Conservation (phyloP, 352 stramenopile species). For the Peronospora farinosa region DNA sequence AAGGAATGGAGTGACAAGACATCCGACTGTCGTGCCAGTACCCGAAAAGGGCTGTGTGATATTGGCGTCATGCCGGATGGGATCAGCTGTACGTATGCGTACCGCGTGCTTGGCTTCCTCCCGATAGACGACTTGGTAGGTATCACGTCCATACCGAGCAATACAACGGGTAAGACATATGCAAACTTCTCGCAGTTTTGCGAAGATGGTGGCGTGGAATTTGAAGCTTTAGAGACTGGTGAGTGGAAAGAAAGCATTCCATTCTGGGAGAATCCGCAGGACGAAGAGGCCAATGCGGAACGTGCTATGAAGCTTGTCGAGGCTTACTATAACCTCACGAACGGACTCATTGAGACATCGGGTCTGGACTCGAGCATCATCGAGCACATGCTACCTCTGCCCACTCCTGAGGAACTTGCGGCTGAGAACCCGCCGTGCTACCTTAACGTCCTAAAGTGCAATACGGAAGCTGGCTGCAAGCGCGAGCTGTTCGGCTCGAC, state of each 20-base stretch:
- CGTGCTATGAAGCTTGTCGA: conserved; percentile 45
- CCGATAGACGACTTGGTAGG: conserved; percentile 70
- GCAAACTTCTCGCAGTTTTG: conserved; percentile 63
- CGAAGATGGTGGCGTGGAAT: conserved; percentile 53
- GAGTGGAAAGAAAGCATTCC: conserved; percentile 50
- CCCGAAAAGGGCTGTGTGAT: conserved; percentile 48
- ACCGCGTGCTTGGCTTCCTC: conserved; percentile 59
- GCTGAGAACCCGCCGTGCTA: conserved; percentile 64
- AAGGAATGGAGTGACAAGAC: conserved; percentile 46
- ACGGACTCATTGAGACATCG: conserved; percentile 30
- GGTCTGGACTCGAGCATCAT: conserved; percentile 30
- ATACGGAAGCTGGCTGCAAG: conserved; percentile 44
- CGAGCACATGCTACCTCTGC: conserved; percentile 48
- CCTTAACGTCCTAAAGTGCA: conserved; percentile 55
- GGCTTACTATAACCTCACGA: conserved; percentile 51
- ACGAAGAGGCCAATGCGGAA: conserved; percentile 44
- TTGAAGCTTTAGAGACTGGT: conserved; percentile 33
- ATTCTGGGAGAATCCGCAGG: conserved; percentile 67
- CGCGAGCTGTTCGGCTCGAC: conserved; percentile 56
- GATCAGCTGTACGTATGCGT: conserved; percentile 51
- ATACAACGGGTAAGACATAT: conserved; percentile 44
- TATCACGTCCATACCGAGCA: conserved; percentile 59
- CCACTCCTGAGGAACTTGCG: conserved; percentile 37
- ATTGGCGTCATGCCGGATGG: conserved; percentile 51
- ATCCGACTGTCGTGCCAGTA: conserved; percentile 36